phyloP scores from a whole-genome alignment of 139 green algal species.

The Closterium sp. region DNA sequence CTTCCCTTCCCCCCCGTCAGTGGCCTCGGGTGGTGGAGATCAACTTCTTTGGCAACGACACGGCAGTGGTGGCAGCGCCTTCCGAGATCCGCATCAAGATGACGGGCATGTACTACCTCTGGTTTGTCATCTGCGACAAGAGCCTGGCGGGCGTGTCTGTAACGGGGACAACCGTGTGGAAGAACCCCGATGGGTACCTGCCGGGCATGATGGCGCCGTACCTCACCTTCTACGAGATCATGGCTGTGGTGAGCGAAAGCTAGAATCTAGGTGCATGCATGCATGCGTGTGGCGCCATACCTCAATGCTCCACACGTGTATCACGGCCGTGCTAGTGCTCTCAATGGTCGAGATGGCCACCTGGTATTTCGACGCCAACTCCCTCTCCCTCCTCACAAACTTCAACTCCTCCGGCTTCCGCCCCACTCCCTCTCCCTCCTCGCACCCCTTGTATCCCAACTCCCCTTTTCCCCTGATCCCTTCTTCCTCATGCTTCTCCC shows the following conservation, averaged over 20 bases:
- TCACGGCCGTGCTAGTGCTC: conserved; percentile 62
- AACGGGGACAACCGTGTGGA: conserved; percentile 64
- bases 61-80: conserved; percentile 31
- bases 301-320: conserved; percentile 70
- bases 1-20: background rate
- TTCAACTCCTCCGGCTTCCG: too few species aligned
- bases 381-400: too few species aligned
- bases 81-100: conserved; percentile 58
- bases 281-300: too few species aligned
- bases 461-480: too few species aligned
- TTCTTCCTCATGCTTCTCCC: too few species aligned
- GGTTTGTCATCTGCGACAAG: conserved; percentile 69
- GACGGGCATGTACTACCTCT: conserved; percentile 76
- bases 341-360: conserved; percentile 65
- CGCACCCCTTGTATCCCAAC: too few species aligned
- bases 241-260: conserved; percentile 49
- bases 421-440: too few species aligned
- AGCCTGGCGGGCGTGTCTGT: conserved; percentile 60
- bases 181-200: conserved; percentile 69
- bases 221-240: conserved; percentile 62
- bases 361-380: conserved; percentile 59
- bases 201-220: conserved; percentile 67
- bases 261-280: too few species aligned
- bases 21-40: conserved; percentile 61
- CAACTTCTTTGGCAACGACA: conserved; percentile 61